phyloP scores from a whole-genome alignment of 345 rosid genomes.

The Pseudoturritis turrita region DNA sequence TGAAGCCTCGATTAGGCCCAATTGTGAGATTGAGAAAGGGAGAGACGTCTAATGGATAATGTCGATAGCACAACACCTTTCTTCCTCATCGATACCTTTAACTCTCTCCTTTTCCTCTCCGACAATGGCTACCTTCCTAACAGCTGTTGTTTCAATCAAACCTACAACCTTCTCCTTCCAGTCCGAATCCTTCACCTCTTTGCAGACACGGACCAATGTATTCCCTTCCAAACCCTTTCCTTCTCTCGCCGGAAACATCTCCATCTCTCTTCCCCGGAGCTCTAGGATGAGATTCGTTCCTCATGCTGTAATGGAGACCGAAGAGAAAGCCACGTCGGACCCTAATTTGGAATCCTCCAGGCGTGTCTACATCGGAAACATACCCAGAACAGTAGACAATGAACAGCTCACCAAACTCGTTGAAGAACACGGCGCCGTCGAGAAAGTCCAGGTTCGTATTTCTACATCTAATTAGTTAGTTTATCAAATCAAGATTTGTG shows the following conservation, averaged over 20 bases:
- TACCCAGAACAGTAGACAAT: conserved; percentile 57
- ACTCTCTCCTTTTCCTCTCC: background rate
- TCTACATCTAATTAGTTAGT: background rate
- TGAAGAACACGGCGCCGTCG: conserved; percentile 74
- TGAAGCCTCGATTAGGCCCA: background rate
- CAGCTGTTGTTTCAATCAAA: conserved; percentile 23
- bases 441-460: conserved; percentile 63
- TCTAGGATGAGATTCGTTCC: conserved; percentile 33
- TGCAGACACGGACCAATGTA: background rate
- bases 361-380: conserved; percentile 71
- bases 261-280: conserved; percentile 19
- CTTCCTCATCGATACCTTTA: background rate
- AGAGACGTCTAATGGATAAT: conserved; percentile 17
- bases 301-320: conserved; percentile 47
- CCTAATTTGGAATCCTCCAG: conserved; percentile 49
- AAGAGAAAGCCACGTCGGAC: conserved; percentile 27
- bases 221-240: background rate
- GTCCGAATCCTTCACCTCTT: conserved; percentile 8
- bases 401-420: conserved; percentile 62
- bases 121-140: conserved; percentile 27
- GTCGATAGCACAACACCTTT: background rate
- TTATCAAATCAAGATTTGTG: background rate
- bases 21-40: background rate
- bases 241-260: background rate
- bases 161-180: conserved; percentile 15